Percentiles rank a stretch among this genome's conserved stretches.
Conservation (phyloP, 805 yeast species). For the Ogataea philodendri region DNA sequence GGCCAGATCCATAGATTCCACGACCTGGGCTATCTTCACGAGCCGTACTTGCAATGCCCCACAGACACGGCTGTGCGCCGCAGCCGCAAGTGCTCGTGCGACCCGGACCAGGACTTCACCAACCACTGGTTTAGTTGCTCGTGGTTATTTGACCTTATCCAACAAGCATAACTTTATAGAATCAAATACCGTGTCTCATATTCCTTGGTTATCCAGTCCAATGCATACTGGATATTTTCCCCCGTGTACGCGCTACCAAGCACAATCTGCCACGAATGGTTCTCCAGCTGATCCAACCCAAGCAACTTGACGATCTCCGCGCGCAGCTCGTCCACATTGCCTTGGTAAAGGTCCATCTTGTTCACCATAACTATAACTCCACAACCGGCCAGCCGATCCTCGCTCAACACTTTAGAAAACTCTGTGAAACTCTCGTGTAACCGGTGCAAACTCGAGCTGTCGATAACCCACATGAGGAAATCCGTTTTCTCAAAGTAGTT, state of each 20-base stretch:
- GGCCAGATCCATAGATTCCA: conserved; percentile 70
- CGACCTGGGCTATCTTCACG: conserved; percentile 78
- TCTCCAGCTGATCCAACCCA: conserved; percentile 33
- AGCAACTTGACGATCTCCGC: conserved; percentile 27
- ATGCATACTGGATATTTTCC: conserved; percentile 37
- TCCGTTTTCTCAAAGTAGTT: conserved; percentile 86
- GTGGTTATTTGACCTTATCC: conserved; percentile 25
- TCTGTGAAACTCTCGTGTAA: conserved; percentile 64
- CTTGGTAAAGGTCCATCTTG: conserved; percentile 60
- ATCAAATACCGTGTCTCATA: conserved; percentile 36
- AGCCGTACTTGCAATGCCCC: conserved; percentile 81
- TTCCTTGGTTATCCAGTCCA: conserved; percentile 45
- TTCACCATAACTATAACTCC: conserved; percentile 69
- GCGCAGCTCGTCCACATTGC: conserved; percentile 20
- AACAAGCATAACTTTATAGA: conserved; percentile 1
- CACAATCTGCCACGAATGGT: conserved; percentile 41
- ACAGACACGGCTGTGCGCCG: conserved; percentile 51
- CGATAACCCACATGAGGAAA: conserved; percentile 83
- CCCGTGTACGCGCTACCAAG: conserved; percentile 52
- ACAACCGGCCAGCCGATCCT: conserved; percentile 68
- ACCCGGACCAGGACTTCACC: conserved; percentile 67
- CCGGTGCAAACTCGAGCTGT: conserved; percentile 58
- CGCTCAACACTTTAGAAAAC: conserved; percentile 57
- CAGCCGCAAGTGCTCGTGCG: conserved; percentile 65
- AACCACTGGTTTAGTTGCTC: conserved; percentile 44